These are phyloP conservation scores for Taxillus chinensis DNA, from an alignment of 164 flowering plant species.

Conservation along the genomic window DNA sequence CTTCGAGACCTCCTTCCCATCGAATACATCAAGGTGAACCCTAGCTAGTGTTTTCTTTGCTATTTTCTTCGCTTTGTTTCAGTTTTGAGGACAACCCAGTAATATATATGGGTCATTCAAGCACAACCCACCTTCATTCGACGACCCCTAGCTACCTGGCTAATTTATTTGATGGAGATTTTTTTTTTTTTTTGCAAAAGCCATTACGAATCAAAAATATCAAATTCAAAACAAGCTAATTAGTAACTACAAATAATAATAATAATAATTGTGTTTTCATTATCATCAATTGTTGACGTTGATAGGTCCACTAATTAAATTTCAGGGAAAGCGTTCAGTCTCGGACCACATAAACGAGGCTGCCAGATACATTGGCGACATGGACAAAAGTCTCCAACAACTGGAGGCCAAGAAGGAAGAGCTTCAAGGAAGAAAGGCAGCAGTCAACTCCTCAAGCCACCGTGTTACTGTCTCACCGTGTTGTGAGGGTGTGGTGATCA, in stretches of 20 bases:
- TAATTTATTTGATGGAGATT: neutral
- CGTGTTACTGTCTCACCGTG: conserved; percentile 7
- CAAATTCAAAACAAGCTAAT: too few species aligned
- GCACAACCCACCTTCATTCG: too few species aligned
- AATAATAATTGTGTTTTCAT: neutral
- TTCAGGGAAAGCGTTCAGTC: conserved; percentile 27
- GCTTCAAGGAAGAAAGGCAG: neutral
- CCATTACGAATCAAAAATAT: too few species aligned
- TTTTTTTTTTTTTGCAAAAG: neutral
- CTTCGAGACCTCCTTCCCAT: conserved; percentile 21
- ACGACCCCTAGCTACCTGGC: too few species aligned
- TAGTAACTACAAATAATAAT: too few species aligned
- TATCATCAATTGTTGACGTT: neutral
- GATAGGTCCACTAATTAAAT: neutral
- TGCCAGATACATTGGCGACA: conserved; percentile 16
- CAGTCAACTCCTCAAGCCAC: neutral
- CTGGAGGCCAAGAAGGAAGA: conserved; percentile 17
- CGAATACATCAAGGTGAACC: conserved; percentile 21
- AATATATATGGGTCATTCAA: too few species aligned
- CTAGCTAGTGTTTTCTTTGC: neutral
- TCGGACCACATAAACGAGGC: conserved; percentile 24
- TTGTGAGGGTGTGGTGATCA: conserved; percentile 13
- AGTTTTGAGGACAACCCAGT: too few species aligned
- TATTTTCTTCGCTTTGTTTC: too few species aligned
- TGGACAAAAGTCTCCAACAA: conserved; percentile 16